phyloP scores from a whole-genome alignment of 768 basidiomycete genomes.

The Macrolepiota albuminosa region DNA sequence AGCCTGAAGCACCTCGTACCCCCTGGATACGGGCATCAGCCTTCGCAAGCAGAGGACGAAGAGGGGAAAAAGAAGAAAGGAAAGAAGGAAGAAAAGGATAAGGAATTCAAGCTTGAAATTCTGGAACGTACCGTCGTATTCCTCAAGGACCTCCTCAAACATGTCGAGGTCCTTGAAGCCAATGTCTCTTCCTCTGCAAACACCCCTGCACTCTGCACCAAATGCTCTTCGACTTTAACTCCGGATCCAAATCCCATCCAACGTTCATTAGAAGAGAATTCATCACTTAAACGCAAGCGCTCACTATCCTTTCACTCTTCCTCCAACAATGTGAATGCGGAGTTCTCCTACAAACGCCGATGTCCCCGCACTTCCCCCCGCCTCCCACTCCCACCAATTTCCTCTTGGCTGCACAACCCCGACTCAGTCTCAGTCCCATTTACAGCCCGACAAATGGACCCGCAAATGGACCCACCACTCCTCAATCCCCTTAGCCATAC shows the following conservation, averaged over 20 bases:
- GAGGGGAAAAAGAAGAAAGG: constrained; percentile 29
- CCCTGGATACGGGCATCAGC: constrained; percentile 35
- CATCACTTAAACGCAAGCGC: constrained; percentile 1
- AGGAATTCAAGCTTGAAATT: constrained; percentile 92
- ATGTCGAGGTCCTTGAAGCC: constrained; percentile 38
- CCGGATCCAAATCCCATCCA: constrained; percentile 1
- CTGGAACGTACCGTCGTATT: constrained; percentile 78
- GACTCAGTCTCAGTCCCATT: constrained; percentile 12
- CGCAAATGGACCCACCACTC: constrained; percentile 27
- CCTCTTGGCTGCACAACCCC: constrained; percentile 49
- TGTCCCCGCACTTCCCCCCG: constrained; percentile 24
- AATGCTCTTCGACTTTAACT: constrained; percentile 15
- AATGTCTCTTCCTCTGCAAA: constrained; percentile 6
- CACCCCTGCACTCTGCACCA: constrained; percentile 18
- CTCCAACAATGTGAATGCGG: neutral
- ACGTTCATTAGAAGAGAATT: constrained; percentile 1
- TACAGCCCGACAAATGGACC: constrained; percentile 3
- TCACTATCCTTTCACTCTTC: neutral
- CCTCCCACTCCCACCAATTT: constrained; percentile 66
- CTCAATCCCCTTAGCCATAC: constrained; percentile 21
- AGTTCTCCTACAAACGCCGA: constrained; percentile 7
- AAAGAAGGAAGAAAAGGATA: constrained; percentile 50
- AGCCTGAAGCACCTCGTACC: constrained; percentile 78
- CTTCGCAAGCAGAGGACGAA: constrained; percentile 23
- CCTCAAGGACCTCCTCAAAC: constrained; percentile 63